These are phyloP conservation scores for Clitopilus hobsonii DNA, from an alignment of 768 basidiomycete genomes.

Conservation along the genomic window DNA sequence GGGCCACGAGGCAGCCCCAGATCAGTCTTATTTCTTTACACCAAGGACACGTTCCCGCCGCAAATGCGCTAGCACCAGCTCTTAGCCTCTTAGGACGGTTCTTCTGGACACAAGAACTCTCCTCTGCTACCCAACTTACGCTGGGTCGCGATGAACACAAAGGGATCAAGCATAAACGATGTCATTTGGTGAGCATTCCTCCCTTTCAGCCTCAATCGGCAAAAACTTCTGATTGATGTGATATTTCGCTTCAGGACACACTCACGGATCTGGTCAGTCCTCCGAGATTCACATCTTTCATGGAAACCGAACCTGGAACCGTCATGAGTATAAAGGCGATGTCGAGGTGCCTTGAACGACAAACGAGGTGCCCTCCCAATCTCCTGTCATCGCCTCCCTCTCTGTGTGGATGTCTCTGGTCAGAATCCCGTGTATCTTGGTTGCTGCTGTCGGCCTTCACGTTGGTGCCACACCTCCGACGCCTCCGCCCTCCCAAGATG, in stretches of 20 bases:
- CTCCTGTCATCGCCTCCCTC: background rate
- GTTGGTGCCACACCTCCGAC: slow-evolving; percentile 42
- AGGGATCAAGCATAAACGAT: no score
- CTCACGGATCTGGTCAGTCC: background rate
- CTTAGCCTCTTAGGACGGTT: background rate
- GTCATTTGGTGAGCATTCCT: no score
- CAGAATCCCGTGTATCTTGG: slow-evolving; percentile 39
- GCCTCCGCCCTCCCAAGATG: slow-evolving; percentile 28
- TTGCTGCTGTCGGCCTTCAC: slow-evolving; percentile 38
- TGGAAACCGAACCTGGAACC: background rate
- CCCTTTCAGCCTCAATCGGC: background rate
- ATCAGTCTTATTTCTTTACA: background rate
- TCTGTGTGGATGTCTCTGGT: slow-evolving; percentile 16
- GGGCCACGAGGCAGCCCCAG: background rate
- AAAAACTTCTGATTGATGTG: background rate
- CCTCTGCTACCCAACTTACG: no score
- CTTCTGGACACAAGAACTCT: background rate
- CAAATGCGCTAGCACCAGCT: background rate
- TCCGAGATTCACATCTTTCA: background rate
- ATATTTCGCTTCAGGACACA: background rate
- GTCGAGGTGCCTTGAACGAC: background rate
- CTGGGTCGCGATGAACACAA: no score
- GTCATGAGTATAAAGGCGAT: background rate
- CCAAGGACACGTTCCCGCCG: background rate
- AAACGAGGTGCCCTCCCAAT: background rate